Evolutionary conservation across 2,329 filamentous ascomycete species (phyloP).

Genomic region (Ophiocordyceps camponoti-saundersi): DNA sequence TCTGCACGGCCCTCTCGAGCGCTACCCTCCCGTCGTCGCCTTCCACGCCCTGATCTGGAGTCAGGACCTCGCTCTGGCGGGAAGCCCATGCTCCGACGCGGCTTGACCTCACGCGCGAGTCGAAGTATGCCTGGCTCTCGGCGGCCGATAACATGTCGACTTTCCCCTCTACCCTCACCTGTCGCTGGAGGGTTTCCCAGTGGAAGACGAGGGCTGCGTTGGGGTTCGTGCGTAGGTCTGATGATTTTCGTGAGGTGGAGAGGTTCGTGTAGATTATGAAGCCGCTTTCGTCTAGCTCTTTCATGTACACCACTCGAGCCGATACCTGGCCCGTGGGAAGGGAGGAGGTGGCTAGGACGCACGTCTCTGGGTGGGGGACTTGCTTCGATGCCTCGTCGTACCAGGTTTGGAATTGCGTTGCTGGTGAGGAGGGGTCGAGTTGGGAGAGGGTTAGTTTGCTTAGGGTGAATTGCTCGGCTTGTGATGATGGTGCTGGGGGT

Average conservation of each 20-base stretch:
- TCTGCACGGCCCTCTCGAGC: slow-evolving; percentile 61
- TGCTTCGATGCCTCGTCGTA: slow-evolving; percentile 33
- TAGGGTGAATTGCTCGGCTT: slow-evolving; percentile 60
- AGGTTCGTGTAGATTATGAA: slow-evolving; percentile 94
- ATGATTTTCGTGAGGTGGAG: slow-evolving; percentile 53
- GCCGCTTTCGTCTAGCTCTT: slow-evolving; percentile 67
- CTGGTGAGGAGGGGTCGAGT: slow-evolving; percentile 49
- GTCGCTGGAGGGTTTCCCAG: slow-evolving; percentile 75
- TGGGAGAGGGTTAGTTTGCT: slow-evolving; percentile 43
- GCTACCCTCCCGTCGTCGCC: slow-evolving; percentile 52
- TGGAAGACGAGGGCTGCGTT: slow-evolving; percentile 76
- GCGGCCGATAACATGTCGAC: slow-evolving; percentile 48
- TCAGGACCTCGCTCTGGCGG: slow-evolving; percentile 64
- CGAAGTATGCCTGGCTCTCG: slow-evolving; percentile 56
- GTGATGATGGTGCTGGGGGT: neutral
- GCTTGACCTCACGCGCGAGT: slow-evolving; percentile 58
- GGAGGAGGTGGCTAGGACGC: slow-evolving; percentile 68
- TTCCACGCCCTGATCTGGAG: slow-evolving; percentile 16
- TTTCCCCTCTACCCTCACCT: slow-evolving; percentile 75
- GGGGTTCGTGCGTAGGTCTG: slow-evolving; percentile 55
- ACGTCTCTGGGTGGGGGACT: slow-evolving; percentile 70
- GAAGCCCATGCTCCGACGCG: slow-evolving; percentile 89
- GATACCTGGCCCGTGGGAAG: slow-evolving; percentile 74
- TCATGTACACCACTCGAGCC: slow-evolving; percentile 80
- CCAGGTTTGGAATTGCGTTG: slow-evolving; percentile 80